Percentiles rank a stretch among this genome's conserved stretches.
Evolutionary conservation across 108 stramenopile genomes (phyloP).

Genomic region (Fragilariopsis cylindrus): DNA sequence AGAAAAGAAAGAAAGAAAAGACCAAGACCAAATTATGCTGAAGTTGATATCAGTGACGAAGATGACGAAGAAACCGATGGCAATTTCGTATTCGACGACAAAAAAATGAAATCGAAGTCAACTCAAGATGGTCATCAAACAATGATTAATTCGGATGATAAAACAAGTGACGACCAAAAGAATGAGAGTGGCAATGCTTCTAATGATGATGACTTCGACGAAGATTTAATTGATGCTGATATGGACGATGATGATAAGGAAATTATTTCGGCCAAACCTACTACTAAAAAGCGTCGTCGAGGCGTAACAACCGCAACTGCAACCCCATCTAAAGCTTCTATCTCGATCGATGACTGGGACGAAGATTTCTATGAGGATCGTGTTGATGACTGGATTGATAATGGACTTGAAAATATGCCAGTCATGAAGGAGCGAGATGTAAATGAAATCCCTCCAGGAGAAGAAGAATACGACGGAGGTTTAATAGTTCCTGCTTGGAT

Average conservation of each 20-base stretch:
- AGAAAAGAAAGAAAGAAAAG: neutral
- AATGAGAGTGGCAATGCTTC: neutral
- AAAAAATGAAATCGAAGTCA: slow-evolving; percentile 16
- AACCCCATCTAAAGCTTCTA: slow-evolving; percentile 3
- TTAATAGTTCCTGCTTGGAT: slow-evolving; percentile 80
- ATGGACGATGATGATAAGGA: slow-evolving; percentile 25
- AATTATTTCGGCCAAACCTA: slow-evolving; percentile 1
- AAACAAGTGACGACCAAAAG: neutral
- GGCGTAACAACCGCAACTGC: slow-evolving; percentile 5
- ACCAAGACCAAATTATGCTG: slow-evolving; percentile 12
- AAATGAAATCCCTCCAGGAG: slow-evolving; percentile 60
- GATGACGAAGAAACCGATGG: neutral
- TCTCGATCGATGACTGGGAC: slow-evolving; percentile 69
- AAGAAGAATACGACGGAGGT: slow-evolving; percentile 62
- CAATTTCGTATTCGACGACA: slow-evolving; percentile 15
- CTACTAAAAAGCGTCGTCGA: neutral
- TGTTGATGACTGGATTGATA: slow-evolving; percentile 79
- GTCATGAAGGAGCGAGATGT: slow-evolving; percentile 74
- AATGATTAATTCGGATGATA: neutral
- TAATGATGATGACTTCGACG: slow-evolving; percentile 23
- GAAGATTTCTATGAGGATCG: slow-evolving; percentile 78
- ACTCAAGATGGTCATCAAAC: no score
- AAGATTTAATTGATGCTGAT: slow-evolving; percentile 20
- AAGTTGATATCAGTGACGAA: slow-evolving; percentile 7
- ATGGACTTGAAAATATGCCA: slow-evolving; percentile 60